These are phyloP conservation scores for Tillandsia fasciculata DNA, from an alignment of 176 grass and related monocot species.

Conservation along the genomic window DNA sequence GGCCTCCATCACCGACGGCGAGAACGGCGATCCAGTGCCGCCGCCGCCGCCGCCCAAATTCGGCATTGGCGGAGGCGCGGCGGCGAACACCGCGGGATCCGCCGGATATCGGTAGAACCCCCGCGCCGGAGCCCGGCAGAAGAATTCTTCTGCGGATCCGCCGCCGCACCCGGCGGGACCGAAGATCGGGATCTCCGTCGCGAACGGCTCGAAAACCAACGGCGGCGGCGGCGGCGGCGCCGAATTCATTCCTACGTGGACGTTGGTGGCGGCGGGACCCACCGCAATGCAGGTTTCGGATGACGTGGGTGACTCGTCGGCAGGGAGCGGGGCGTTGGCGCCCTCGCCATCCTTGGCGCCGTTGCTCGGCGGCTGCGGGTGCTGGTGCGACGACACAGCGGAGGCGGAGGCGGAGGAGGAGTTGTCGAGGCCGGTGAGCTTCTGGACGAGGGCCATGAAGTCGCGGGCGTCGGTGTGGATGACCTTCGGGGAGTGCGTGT, in stretches of 20 bases:
- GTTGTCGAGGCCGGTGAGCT: slow-evolving; percentile 44
- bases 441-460: slow-evolving; percentile 75
- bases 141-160: slow-evolving; percentile 1
- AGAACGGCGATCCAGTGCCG: slow-evolving; percentile 8
- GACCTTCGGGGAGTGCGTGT: slow-evolving; percentile 62
- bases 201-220: slow-evolving; percentile 21
- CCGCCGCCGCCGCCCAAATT: slow-evolving; percentile 11
- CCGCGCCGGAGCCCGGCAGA: slow-evolving; percentile 21
- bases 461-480: slow-evolving; percentile 45
- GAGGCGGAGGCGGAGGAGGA: not conserved
- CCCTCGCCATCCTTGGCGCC: not conserved
- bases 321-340: not conserved
- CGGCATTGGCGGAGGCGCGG: slow-evolving; percentile 2
- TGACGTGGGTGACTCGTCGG: slow-evolving; percentile 36
- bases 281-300: slow-evolving; percentile 28
- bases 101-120: slow-evolving; percentile 27
- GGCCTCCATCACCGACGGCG: slow-evolving; percentile 33
- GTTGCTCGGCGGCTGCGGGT: not conserved
- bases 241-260: not conserved
- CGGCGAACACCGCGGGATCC: slow-evolving; percentile 5
- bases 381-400: not conserved
- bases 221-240: not conserved
- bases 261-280: slow-evolving; percentile 1
- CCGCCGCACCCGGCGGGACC: not conserved
- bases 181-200: slow-evolving; percentile 39